Evolutionary conservation across 495 filamentous ascomycete species (phyloP).

Genomic region (Aspergillus ostianus): DNA sequence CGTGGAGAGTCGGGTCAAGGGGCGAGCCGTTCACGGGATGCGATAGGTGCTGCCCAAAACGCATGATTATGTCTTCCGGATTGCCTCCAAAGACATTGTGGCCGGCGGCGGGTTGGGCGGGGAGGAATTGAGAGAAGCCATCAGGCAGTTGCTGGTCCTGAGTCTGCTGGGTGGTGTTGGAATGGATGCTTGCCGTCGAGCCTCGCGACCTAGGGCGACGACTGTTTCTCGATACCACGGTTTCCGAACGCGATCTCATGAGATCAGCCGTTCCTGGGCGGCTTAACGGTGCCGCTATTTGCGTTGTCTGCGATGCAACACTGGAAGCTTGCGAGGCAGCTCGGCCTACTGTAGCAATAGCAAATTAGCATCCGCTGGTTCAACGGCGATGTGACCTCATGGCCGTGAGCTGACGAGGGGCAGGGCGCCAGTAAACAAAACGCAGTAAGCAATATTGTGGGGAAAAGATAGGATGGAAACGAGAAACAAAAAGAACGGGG

Average conservation of each 20-base stretch:
- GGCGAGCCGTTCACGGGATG: conserved; percentile 51
- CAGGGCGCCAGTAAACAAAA: background rate
- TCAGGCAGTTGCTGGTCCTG: conserved; percentile 59
- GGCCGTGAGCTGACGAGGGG: background rate
- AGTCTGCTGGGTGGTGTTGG: conserved; percentile 63
- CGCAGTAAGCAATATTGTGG: background rate
- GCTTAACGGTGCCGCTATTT: conserved; percentile 36
- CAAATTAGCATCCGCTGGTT: conserved; percentile 22
- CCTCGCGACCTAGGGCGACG: conserved; percentile 74
- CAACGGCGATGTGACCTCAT: background rate
- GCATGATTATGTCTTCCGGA: conserved; percentile 65
- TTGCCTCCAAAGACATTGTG: conserved; percentile 49
- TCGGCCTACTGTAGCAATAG: conserved; percentile 21
- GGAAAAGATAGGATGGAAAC: conserved; percentile 3
- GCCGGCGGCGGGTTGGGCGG: conserved; percentile 52
- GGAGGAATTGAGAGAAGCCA: conserved; percentile 47
- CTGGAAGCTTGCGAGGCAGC: conserved; percentile 32
- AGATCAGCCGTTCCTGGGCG: conserved; percentile 48
- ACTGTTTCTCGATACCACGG: conserved; percentile 55
- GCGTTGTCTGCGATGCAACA: conserved; percentile 39
- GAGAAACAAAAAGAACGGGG: background rate
- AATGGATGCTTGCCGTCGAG: conserved; percentile 81
- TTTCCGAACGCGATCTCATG: conserved; percentile 58
- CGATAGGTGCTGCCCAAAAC: conserved; percentile 55
- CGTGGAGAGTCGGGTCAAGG: conserved; percentile 51